phyloP scores from a whole-genome alignment of 306 rosid genomes.

The Vachellia collinsii region DNA sequence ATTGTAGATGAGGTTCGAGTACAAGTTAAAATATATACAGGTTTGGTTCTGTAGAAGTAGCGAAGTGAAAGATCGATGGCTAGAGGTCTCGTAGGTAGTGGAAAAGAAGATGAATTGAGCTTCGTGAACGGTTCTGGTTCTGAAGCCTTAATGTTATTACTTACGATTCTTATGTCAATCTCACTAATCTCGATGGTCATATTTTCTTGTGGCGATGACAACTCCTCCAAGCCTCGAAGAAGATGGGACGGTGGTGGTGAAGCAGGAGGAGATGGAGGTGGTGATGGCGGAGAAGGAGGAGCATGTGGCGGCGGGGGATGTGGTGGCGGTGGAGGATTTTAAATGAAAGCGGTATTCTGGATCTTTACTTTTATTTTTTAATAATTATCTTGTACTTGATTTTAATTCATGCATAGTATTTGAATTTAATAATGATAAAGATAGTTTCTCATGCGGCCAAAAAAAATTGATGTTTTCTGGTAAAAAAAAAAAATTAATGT shows the following conservation, averaged over 20 bases:
- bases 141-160: background rate
- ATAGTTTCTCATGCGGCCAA: no score
- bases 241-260: background rate
- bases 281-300: background rate
- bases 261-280: no score
- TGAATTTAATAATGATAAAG: no score
- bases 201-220: constrained; percentile 14
- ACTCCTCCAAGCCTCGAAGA: background rate
- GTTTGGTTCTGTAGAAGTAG: background rate
- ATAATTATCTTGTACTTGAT: no score
- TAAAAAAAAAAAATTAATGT: no score
- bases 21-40: no score
- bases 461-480: no score
- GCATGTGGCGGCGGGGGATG: background rate
- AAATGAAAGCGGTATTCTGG: no score
- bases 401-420: no score
- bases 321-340: background rate
- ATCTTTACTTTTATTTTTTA: no score
- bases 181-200: constrained; percentile 20
- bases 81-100: background rate
- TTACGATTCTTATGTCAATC: constrained; percentile 4
- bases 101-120: no score
- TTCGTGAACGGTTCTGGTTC: background rate
- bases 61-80: background rate
- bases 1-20: no score